A percentile compares a stretch with the other conserved stretches of the same genome.
These are phyloP conservation scores for Spongiforma sp. DNA, from an alignment of 1,284 basidiomycete species.

Conservation along the genomic window DNA sequence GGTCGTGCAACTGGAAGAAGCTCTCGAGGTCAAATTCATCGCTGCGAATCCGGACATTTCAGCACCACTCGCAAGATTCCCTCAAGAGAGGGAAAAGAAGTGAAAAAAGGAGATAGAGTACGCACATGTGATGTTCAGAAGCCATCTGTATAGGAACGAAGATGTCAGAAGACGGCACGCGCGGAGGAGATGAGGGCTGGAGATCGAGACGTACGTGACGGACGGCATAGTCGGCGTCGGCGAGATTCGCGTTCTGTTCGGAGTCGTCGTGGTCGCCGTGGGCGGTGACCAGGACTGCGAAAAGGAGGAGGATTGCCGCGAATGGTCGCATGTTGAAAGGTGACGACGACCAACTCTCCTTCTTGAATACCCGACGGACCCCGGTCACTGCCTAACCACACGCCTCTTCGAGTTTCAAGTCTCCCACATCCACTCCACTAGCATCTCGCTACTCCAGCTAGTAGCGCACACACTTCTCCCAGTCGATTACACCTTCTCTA, in stretches of 20 bases:
- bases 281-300: conserved; percentile 27
- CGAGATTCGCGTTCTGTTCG: conserved; percentile 26
- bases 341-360: background rate
- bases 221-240: conserved; percentile 48
- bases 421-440: too few species aligned
- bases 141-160: conserved; percentile 64
- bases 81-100: background rate
- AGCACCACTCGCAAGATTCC: background rate
- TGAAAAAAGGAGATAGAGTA: conserved; percentile 18
- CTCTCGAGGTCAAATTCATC: conserved; percentile 79
- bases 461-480: too few species aligned
- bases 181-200: background rate
- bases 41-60: conserved; percentile 43
- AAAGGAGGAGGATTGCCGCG: conserved; percentile 30
- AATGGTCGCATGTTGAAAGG: conserved; percentile 22
- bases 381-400: conserved; percentile 20
- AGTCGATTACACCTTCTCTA: too few species aligned
- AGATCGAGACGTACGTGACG: conserved; percentile 52
- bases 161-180: conserved; percentile 19
- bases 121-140: conserved; percentile 83
- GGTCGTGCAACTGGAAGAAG: conserved; percentile 91
- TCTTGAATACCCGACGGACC: conserved; percentile 12
- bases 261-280: conserved; percentile 39
- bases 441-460: too few species aligned
- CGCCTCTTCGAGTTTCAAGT: too few species aligned